Conservation (phyloP, 768 basidiomycete species). For the Pisolithus microcarpus region DNA sequence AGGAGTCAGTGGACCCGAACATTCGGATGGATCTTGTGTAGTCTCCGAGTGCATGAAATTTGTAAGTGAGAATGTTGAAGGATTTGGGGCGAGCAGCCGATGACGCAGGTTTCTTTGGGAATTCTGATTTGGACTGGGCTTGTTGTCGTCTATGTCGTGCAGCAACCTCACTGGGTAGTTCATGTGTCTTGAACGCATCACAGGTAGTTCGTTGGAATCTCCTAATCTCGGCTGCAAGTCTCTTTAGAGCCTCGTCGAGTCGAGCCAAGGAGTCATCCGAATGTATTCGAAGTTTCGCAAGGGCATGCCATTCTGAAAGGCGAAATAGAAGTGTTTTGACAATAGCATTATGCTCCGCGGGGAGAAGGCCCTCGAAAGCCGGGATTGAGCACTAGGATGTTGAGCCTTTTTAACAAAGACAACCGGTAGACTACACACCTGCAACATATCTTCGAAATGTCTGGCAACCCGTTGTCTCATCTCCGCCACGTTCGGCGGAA, state of each 20-base stretch:
- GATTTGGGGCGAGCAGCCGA: background rate
- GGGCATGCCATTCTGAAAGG: no score
- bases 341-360: no score
- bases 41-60: constrained; percentile 26
- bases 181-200: background rate
- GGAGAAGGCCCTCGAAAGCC: no score
- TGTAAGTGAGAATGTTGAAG: constrained; percentile 23
- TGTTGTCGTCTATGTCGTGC: no score
- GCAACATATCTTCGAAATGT: constrained; percentile 38
- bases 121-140: background rate
- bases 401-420: no score
- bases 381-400: no score
- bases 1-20: constrained; percentile 4
- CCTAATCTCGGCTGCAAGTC: no score
- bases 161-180: background rate
- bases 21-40: constrained; percentile 8
- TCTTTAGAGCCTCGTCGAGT: no score
- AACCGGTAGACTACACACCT: constrained; percentile 17
- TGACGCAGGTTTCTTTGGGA: background rate
- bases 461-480: constrained; percentile 32
- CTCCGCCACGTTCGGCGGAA: constrained; percentile 27
- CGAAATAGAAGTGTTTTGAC: no score
- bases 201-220: no score
- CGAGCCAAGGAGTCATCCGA: no score
- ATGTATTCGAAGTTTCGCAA: no score